Percentiles rank a stretch among this genome's conserved stretches.
Conservation (phyloP, 176 grass and related monocot genomes). For the Saccharum officinarum region DNA sequence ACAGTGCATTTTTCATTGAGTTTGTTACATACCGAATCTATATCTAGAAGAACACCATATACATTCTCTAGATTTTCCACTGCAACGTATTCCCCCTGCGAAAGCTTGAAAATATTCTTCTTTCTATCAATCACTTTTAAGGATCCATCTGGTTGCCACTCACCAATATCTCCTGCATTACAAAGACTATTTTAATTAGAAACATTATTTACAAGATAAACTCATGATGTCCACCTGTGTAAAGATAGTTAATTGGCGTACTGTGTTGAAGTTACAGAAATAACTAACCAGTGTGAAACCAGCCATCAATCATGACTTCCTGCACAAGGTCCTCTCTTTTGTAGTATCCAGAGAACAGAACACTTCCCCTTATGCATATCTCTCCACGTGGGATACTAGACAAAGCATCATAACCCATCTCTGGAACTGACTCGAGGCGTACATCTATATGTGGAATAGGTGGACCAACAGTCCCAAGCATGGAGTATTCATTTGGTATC, state of each 20-base stretch:
- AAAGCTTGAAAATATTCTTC: slow-evolving; percentile 99
- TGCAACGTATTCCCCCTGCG: slow-evolving; percentile 93
- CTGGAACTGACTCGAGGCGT: slow-evolving; percentile 84
- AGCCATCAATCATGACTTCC: slow-evolving; percentile 91
- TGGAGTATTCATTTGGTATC: slow-evolving; percentile 64
- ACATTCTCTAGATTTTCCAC: slow-evolving; percentile 96
- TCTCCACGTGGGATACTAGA: slow-evolving; percentile 66
- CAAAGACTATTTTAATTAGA: slow-evolving; percentile 21
- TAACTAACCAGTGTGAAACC: slow-evolving; percentile 95
- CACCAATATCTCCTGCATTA: slow-evolving; percentile 84
- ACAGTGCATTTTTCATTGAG: not conserved
- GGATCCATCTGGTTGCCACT: slow-evolving; percentile 83
- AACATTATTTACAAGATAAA: not conserved
- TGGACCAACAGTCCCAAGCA: slow-evolving; percentile 84
- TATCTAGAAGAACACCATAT: slow-evolving; percentile 70
- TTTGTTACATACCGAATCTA: slow-evolving; percentile 66
- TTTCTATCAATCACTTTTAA: slow-evolving; percentile 98
- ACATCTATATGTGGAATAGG: slow-evolving; percentile 66
- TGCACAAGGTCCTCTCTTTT: slow-evolving; percentile 77
- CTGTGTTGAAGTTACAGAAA: slow-evolving; percentile 4
- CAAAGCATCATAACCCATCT: slow-evolving; percentile 89
- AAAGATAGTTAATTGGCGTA: not conserved
- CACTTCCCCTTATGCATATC: slow-evolving; percentile 76
- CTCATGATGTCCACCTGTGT: not conserved
- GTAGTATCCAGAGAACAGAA: slow-evolving; percentile 88